Percentiles rank a stretch among this genome's conserved stretches.
These are phyloP conservation scores for Phoenix dactylifera DNA, from an alignment of 176 grass and related monocot species.

Conservation along the genomic window DNA sequence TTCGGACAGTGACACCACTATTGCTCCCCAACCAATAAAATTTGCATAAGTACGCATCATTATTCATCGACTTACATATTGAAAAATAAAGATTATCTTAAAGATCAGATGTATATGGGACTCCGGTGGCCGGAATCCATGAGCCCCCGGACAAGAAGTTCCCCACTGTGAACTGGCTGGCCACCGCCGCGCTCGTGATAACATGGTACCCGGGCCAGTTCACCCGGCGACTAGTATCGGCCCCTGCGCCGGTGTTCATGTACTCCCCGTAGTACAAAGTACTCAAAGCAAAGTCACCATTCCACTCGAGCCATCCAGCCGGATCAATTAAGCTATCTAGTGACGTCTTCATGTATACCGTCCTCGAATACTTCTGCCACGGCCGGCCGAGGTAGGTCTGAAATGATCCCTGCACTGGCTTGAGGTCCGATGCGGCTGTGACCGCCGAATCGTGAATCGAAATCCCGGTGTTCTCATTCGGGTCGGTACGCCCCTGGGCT, in stretches of 20 bases:
- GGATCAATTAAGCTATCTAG: conserved; percentile 37
- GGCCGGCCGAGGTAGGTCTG: conserved; percentile 54
- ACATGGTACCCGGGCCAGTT: conserved; percentile 36
- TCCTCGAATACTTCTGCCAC: conserved; percentile 46
- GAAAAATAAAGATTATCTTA: no score
- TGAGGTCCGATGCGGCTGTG: conserved; percentile 25
- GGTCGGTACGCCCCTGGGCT: conserved; percentile 35
- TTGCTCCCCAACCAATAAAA: no score
- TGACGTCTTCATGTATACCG: conserved; percentile 48
- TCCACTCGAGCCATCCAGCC: conserved; percentile 54
- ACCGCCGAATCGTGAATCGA: conserved; percentile 46
- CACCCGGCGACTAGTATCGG: conserved; percentile 23
- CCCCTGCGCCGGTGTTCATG: conserved; percentile 44
- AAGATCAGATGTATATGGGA: not conserved
- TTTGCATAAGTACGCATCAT: no score
- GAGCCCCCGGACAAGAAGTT: conserved; percentile 43
- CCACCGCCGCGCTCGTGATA: conserved; percentile 31
- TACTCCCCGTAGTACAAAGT: conserved; percentile 61
- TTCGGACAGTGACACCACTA: no score
- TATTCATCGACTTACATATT: no score
- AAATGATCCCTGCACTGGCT: conserved; percentile 1
- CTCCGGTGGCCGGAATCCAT: conserved; percentile 57
- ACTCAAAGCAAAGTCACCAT: conserved; percentile 31
- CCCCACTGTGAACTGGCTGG: conserved; percentile 48
- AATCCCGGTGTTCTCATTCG: conserved; percentile 39